Percentiles rank a stretch among this genome's conserved stretches.
These are phyloP conservation scores for Eucalyptus caleyi DNA, from an alignment of 345 rosid species.

Conservation along the genomic window DNA sequence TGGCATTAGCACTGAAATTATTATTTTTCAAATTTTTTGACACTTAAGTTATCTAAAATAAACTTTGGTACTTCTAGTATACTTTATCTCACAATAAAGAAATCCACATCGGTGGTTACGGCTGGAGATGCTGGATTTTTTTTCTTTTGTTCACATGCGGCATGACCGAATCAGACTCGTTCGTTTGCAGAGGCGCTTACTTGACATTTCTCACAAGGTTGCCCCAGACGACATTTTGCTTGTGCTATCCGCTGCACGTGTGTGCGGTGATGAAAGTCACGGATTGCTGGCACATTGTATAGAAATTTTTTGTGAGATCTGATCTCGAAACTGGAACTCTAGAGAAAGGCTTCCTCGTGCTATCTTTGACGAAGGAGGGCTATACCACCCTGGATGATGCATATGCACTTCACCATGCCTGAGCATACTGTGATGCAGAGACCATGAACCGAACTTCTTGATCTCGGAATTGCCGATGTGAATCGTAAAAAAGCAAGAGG, in stretches of 20 bases:
- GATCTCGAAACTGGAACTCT: slow-evolving; percentile 38
- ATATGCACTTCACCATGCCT: slow-evolving; percentile 66
- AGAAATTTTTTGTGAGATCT: slow-evolving; percentile 41
- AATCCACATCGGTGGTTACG: background rate
- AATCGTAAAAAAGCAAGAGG: slow-evolving; percentile 48
- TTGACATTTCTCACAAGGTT: slow-evolving; percentile 52
- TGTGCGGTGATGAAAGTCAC: slow-evolving; percentile 42
- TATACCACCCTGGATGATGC: slow-evolving; percentile 61
- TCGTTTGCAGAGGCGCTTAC: slow-evolving; percentile 38
- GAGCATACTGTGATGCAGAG: slow-evolving; percentile 57
- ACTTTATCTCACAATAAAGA: background rate
- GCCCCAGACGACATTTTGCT: slow-evolving; percentile 45
- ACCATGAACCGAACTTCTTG: slow-evolving; percentile 59
- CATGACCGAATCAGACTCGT: slow-evolving; percentile 16
- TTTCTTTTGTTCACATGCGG: background rate
- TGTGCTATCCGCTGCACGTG: slow-evolving; percentile 33
- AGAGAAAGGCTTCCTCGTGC: slow-evolving; percentile 48
- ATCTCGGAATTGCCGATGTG: slow-evolving; percentile 58
- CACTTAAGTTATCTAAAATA: too few relatives aligned
- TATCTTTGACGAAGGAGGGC: slow-evolving; percentile 40
- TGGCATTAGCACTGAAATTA: too few relatives aligned
- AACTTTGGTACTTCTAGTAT: too few relatives aligned
- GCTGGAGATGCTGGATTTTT: background rate
- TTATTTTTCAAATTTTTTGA: too few relatives aligned
- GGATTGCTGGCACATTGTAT: slow-evolving; percentile 30